Base-by-base conservation (phyloP, 129 eudicot species). In the Calendula officinalis region DNA sequence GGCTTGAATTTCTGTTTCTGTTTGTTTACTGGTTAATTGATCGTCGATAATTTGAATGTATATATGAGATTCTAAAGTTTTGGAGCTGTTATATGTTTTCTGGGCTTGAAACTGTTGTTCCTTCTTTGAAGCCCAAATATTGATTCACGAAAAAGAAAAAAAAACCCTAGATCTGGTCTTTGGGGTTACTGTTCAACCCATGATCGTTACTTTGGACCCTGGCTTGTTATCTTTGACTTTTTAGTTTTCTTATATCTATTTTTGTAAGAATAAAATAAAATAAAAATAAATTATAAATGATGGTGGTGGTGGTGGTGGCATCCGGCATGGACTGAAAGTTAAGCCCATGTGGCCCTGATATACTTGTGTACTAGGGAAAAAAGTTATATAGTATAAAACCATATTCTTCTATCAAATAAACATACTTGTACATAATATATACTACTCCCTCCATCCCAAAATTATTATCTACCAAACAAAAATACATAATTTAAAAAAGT, bases 111-210 rank as follows among this genome's bases (percentile, higher is more conserved):
- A 40, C n/a, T 7, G 5, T 30, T 6, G 32, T 17, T 22, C 7
- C 5, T 10, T 60, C 27, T 51, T 60, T 64, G 68, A 66, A 82
- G 87, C 81, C 83, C 83, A 75, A n/a, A 4, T 8, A 12, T 57
- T 69, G 51, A n/a, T 27, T 4, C 66, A 30, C 39, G 61, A 14
- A 69, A 14, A 50, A 13, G 12, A 8, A 13, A 64, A 46, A 32
- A 35, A 42, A 61, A 67, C 68, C 65, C 58, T 78, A 78, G 88
- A 82, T 78, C 84, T 78, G 73, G 68, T 51, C 71, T 68, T 75
- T 61, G 63, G 52, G 51, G 49, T 54, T 15, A 42, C 9, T 53
- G 60, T 60, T 73, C 41, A 58, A 76, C 72, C 76, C 78, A 66
- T 64, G 35, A 30, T 54, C 35, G 56, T 56, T 48, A 14, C 5